A percentile compares a stretch with the other conserved stretches of the same genome.
Conservation (phyloP, 768 basidiomycete genomes). For the Kondoa subrosea region DNA sequence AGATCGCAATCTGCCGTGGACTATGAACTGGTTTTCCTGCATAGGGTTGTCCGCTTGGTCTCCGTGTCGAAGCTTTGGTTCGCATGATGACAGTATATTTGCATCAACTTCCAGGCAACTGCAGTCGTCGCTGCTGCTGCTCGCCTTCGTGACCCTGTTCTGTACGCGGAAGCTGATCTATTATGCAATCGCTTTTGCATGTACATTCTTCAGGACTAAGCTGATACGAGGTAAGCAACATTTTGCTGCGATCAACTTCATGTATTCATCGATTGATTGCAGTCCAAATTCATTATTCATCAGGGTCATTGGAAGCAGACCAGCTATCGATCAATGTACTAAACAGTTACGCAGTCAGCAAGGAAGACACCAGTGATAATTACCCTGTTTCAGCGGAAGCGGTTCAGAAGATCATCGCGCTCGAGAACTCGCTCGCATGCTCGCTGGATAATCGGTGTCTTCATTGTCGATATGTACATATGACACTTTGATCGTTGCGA, state of each 20-base stretch:
- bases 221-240: slow-evolving; percentile 96
- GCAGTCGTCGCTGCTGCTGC: no score
- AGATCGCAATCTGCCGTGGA: no score
- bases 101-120: no score
- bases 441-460: slow-evolving; percentile 38
- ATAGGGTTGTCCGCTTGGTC: no score
- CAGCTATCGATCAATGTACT: slow-evolving; percentile 78
- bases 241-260: slow-evolving; percentile 39
- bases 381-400: slow-evolving; percentile 54
- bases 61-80: no score
- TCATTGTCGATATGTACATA: not conserved
- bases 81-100: no score
- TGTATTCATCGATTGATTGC: not conserved
- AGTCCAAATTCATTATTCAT: slow-evolving; percentile 9
- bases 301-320: slow-evolving; percentile 81
- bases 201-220: slow-evolving; percentile 94
- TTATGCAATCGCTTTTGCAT: slow-evolving; percentile 81
- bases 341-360: slow-evolving; percentile 82
- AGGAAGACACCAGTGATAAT: slow-evolving; percentile 50
- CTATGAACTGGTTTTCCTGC: no score
- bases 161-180: slow-evolving; percentile 85
- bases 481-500: no score
- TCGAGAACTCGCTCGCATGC: slow-evolving; percentile 49
- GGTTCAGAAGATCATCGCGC: slow-evolving; percentile 47
- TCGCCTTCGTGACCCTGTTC: slow-evolving; percentile 48